These are phyloP conservation scores for Heterobasidion occidentale DNA, from an alignment of 1,284 basidiomycete species.

Conservation along the genomic window DNA sequence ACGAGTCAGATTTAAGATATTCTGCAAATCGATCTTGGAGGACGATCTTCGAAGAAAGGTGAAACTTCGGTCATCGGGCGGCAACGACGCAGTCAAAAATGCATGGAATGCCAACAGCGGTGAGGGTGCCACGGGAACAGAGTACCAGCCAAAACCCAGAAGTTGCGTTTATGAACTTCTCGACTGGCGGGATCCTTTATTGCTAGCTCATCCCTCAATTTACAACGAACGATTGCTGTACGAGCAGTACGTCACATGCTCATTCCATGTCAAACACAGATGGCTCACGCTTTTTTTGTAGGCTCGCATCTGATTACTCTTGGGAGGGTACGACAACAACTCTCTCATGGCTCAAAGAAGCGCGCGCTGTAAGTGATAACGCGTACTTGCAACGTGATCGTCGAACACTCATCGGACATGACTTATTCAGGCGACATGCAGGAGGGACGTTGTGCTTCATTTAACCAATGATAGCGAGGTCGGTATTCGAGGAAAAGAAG, in stretches of 20 bases:
- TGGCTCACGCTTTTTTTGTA: background rate
- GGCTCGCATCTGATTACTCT: background rate
- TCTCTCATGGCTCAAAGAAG: background rate
- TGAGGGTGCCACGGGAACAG: background rate
- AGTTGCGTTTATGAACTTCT: background rate
- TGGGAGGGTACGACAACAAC: background rate
- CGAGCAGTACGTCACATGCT: background rate
- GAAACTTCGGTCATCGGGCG: background rate
- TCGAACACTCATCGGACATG: background rate
- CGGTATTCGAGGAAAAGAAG: background rate
- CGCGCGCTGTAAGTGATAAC: background rate
- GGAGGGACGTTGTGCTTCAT: background rate
- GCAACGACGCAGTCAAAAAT: background rate
- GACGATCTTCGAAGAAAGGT: background rate
- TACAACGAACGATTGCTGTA: background rate
- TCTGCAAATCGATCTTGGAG: background rate
- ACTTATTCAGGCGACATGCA: background rate
- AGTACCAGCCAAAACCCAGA: background rate
- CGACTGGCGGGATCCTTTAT: background rate
- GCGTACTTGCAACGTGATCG: background rate
- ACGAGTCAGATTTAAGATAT: background rate
- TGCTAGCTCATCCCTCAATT: background rate
- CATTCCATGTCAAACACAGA: background rate
- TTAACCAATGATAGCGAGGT: background rate
- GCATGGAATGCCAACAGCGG: background rate